Percentiles rank a stretch among this genome's conserved stretches.
Evolutionary conservation across 768 basidiomycete species (phyloP).

Genomic region (Kwoniella mangroviensis): DNA sequence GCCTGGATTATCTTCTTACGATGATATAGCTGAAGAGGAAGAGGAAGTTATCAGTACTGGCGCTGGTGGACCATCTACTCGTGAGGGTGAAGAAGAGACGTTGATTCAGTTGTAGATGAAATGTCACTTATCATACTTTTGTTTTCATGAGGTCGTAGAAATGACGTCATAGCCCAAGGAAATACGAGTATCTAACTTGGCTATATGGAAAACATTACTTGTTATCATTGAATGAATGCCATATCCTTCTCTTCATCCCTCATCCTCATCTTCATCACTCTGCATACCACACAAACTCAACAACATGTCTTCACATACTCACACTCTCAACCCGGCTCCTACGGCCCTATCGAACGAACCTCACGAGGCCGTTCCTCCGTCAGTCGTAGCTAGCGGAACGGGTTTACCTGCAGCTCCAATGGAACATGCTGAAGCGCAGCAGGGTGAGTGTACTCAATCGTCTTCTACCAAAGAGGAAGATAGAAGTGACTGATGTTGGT

Average conservation of each 20-base stretch:
- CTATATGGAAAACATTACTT: too few species aligned
- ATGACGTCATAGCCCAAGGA: not conserved
- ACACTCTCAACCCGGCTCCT: slow-evolving; percentile 13
- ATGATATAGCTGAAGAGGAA: not conserved
- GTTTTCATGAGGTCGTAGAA: not conserved
- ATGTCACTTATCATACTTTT: too few species aligned
- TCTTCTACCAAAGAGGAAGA: not conserved
- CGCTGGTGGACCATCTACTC: not conserved
- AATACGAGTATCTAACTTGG: too few species aligned
- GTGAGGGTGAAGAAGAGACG: not conserved
- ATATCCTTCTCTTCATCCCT: not conserved
- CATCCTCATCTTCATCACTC: not conserved
- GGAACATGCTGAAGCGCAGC: slow-evolving; percentile 41
- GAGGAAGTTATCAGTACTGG: not conserved
- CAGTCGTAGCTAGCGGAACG: slow-evolving; percentile 39
- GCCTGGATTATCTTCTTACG: not conserved
- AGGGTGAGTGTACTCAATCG: slow-evolving; percentile 34
- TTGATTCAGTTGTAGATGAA: too few species aligned
- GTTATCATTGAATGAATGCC: too few species aligned
- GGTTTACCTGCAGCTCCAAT: slow-evolving; percentile 20
- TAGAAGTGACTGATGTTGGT: not conserved
- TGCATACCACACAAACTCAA: slow-evolving; percentile 3
- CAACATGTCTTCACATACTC: not conserved
- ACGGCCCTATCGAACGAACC: slow-evolving; percentile 1
- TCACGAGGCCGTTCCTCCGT: slow-evolving; percentile 21